phyloP scores from a whole-genome alignment of 768 basidiomycete genomes.

The Royoungia palumana region DNA sequence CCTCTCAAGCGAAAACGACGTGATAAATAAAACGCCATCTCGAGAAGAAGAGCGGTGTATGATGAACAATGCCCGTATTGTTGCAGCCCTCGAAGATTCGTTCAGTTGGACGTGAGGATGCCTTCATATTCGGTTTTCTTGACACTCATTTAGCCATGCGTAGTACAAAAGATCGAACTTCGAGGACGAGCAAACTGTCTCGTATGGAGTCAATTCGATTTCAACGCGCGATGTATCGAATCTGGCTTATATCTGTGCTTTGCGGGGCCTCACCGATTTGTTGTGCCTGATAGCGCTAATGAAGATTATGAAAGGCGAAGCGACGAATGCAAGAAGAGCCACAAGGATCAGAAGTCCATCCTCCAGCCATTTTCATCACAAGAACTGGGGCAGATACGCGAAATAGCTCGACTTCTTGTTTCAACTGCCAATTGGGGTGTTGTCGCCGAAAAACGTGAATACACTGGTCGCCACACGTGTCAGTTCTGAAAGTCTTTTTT shows the following conservation, averaged over 20 bases:
- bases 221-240: slow-evolving; percentile 11
- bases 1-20: slow-evolving; percentile 5
- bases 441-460: slow-evolving; percentile 1
- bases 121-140: neutral
- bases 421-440: slow-evolving; percentile 3
- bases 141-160: neutral
- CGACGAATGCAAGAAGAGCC: neutral
- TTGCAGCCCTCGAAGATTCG: slow-evolving; percentile 15
- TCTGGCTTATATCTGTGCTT: slow-evolving; percentile 9
- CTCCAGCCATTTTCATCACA: slow-evolving; percentile 12
- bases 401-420: slow-evolving; percentile 6
- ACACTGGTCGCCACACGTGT: slow-evolving; percentile 8
- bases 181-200: slow-evolving; percentile 9
- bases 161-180: slow-evolving; percentile 6
- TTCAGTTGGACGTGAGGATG: slow-evolving; percentile 15
- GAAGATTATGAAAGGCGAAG: neutral
- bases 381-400: slow-evolving; percentile 14
- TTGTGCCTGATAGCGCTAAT: neutral
- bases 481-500: neutral
- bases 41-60: slow-evolving; percentile 16
- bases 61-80: slow-evolving; percentile 5
- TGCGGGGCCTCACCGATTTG: neutral
- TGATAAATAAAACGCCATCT: slow-evolving; percentile 11
- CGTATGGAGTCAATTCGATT: slow-evolving; percentile 14
- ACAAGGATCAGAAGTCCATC: slow-evolving; percentile 10